A percentile compares a stretch with the other conserved stretches of the same genome.
Evolutionary conservation across 148 eudicot genomes (phyloP).

Genomic region (Agrostemma githago): DNA sequence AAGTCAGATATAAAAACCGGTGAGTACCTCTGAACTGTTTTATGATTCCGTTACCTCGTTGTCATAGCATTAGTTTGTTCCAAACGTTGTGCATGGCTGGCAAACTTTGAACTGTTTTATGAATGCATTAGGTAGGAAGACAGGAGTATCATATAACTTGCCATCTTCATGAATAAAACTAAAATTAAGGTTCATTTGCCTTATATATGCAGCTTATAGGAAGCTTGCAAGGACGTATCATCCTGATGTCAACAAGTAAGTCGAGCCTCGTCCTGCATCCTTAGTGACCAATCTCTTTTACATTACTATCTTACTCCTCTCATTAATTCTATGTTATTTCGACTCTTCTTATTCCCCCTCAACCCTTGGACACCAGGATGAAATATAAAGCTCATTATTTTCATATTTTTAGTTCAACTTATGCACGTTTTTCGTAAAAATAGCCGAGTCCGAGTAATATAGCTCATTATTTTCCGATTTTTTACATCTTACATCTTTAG

Average conservation of each 20-base stretch:
- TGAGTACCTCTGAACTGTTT: conserved; percentile 25
- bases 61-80: too few relatives aligned
- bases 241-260: conserved; percentile 99
- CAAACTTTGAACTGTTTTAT: neutral
- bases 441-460: too few relatives aligned
- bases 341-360: too few relatives aligned
- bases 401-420: too few relatives aligned
- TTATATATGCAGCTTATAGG: conserved; percentile 70
- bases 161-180: neutral
- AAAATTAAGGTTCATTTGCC: conserved; percentile 9
- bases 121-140: neutral
- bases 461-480: neutral
- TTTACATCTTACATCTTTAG: too few relatives aligned
- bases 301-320: neutral
- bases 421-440: too few relatives aligned
- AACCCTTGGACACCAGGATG: too few relatives aligned
- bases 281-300: neutral
- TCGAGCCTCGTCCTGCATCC: conserved; percentile 5
- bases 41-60: too few relatives aligned
- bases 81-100: neutral
- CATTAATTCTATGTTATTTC: neutral
- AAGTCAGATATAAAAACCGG: conserved; percentile 90
- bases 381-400: too few relatives aligned
- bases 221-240: conserved; percentile 96
- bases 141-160: neutral